Conservation (phyloP, 805 yeast genomes). For the Dipodascopsis tothii region DNA sequence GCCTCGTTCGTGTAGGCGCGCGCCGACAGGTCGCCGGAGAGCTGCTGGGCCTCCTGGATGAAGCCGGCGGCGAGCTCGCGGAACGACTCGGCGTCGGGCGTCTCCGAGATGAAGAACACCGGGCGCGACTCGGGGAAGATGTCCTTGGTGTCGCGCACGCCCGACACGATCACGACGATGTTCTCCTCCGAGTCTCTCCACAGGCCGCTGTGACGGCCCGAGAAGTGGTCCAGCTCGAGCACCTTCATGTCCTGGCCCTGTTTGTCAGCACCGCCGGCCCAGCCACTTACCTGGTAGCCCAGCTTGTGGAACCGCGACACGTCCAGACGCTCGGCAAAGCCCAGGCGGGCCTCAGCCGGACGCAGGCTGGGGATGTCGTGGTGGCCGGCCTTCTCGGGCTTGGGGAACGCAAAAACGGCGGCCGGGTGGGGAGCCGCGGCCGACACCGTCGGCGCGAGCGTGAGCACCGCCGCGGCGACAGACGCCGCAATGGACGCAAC, state of each 20-base stretch:
- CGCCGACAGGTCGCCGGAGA: slow-evolving; percentile 20
- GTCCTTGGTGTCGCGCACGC: slow-evolving; percentile 19
- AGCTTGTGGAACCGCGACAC: slow-evolving; percentile 25
- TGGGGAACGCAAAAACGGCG: slow-evolving; percentile 22
- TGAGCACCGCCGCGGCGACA: slow-evolving; percentile 13
- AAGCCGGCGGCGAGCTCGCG: slow-evolving; percentile 18
- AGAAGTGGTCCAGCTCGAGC: slow-evolving; percentile 22
- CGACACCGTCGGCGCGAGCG: slow-evolving; percentile 8
- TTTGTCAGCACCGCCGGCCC: neutral
- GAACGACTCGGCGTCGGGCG: slow-evolving; percentile 23
- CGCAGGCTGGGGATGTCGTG: slow-evolving; percentile 21
- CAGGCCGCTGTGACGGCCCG: slow-evolving; percentile 21
- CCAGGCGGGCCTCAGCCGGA: slow-evolving; percentile 61
- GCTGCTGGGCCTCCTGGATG: slow-evolving; percentile 22
- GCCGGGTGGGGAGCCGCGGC: slow-evolving; percentile 22
- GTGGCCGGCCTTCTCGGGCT: slow-evolving; percentile 9
- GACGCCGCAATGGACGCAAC: slow-evolving; percentile 18
- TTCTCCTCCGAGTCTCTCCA: slow-evolving; percentile 22
- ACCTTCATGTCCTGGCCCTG: slow-evolving; percentile 24
- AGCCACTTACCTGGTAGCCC: slow-evolving; percentile 15
- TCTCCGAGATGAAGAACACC: slow-evolving; percentile 20
- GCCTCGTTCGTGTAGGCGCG: slow-evolving; percentile 16
- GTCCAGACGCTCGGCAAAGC: slow-evolving; percentile 39
- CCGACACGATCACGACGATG: slow-evolving; percentile 21
- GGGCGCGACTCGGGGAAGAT: slow-evolving; percentile 19